These are phyloP conservation scores for Pichia rugopelliculosa DNA, from an alignment of 805 yeast species.

Conservation along the genomic window DNA sequence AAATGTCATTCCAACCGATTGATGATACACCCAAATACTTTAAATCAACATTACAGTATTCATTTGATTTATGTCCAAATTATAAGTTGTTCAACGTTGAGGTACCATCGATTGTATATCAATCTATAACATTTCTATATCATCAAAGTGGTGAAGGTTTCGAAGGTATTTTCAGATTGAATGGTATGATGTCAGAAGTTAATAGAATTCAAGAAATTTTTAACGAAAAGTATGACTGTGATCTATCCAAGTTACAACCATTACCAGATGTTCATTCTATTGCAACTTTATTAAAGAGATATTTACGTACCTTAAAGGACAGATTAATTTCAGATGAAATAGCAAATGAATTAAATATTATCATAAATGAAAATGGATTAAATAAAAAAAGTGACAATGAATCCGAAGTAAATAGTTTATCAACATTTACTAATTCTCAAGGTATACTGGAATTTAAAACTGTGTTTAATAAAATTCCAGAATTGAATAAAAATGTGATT, in stretches of 20 bases:
- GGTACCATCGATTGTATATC: conserved; percentile 68
- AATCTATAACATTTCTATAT: conserved; percentile 65
- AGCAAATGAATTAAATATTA: conserved; percentile 29
- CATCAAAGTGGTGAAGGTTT: conserved; percentile 67
- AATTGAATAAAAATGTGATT: conserved; percentile 51
- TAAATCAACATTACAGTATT: conserved; percentile 54
- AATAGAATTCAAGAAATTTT: conserved; percentile 61
- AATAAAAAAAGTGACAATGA: conserved; percentile 17
- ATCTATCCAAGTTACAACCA: conserved; percentile 41
- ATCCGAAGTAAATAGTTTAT: no score
- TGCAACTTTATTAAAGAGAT: conserved; percentile 78
- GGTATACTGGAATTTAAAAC: conserved; percentile 15
- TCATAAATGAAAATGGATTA: conserved; percentile 17
- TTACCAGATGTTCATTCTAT: conserved; percentile 76
- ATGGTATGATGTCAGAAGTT: conserved; percentile 79
- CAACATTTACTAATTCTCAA: neutral
- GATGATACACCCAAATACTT: conserved; percentile 35
- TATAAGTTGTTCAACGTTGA: conserved; percentile 34
- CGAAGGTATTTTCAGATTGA: conserved; percentile 85
- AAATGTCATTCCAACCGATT: conserved; percentile 9
- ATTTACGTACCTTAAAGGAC: conserved; percentile 68
- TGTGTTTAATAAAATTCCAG: conserved; percentile 39
- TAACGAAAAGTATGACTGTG: conserved; percentile 62
- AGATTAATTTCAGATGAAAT: conserved; percentile 53
- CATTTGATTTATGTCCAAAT: conserved; percentile 43